Percentiles rank a stretch among this genome's conserved stretches.
Evolutionary conservation across 305 asterid genomes (phyloP).

Genomic region (Rubia peregrina): DNA sequence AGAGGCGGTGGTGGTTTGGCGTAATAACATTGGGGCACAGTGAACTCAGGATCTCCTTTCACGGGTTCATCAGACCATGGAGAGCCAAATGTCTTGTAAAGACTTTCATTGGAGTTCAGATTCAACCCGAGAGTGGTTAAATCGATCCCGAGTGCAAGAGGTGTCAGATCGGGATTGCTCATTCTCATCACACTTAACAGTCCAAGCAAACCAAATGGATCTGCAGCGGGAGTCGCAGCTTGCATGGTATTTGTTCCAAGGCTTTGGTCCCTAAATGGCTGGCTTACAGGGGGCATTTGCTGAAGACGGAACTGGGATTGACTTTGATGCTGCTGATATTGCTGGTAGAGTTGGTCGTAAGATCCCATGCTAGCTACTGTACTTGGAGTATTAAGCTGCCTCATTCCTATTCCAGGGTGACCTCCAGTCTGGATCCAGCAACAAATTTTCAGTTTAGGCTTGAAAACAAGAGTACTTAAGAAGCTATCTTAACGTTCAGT

Average conservation of each 20-base stretch:
- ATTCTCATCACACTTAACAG: constrained; percentile 76
- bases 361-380: constrained; percentile 74
- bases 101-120: constrained; percentile 83
- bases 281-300: constrained; percentile 77
- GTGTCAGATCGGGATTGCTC: constrained; percentile 80
- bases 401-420: constrained; percentile 66
- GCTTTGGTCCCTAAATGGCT: constrained; percentile 84
- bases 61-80: constrained; percentile 97
- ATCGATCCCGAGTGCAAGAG: constrained; percentile 94
- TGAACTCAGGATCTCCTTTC: constrained; percentile 81
- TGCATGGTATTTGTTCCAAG: constrained; percentile 74
- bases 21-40: constrained; percentile 82
- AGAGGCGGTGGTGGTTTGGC: constrained; percentile 77
- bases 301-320: constrained; percentile 81
- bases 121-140: constrained; percentile 90
- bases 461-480: not conserved
- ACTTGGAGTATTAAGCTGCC: constrained; percentile 71
- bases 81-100: constrained; percentile 75
- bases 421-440: constrained; percentile 59
- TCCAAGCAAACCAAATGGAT: constrained; percentile 83
- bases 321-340: constrained; percentile 80
- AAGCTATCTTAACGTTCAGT: not conserved
- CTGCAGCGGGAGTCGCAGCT: constrained; percentile 50
- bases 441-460: not conserved
- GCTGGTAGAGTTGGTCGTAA: constrained; percentile 87